These are phyloP conservation scores for Aspergillus jensenii DNA, from an alignment of 2,329 filamentous ascomycete species.

Conservation along the genomic window DNA sequence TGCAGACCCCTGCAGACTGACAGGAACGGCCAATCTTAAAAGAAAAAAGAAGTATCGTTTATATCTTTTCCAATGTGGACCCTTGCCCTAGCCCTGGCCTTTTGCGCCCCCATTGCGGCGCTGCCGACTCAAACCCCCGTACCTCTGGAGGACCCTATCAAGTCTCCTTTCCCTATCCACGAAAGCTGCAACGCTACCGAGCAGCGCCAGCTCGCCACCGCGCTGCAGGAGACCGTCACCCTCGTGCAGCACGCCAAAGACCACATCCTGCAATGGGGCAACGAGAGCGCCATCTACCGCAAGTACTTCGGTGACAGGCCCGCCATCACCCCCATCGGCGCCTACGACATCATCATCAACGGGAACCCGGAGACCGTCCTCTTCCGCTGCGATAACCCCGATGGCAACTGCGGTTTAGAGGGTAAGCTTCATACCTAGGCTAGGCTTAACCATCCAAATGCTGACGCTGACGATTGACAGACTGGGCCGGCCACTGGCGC, in stretches of 20 bases:
- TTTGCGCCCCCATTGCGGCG: conserved; percentile 12
- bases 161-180: conserved; percentile 55
- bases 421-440: conserved; percentile 22
- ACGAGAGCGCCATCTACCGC: conserved; percentile 58
- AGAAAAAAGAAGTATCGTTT: neutral
- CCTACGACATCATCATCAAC: conserved; percentile 60
- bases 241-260: conserved; percentile 63
- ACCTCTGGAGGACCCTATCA: conserved; percentile 10
- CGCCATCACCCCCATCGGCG: conserved; percentile 60
- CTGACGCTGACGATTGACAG: conserved; percentile 35
- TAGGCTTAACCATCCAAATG: conserved; percentile 12
- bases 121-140: conserved; percentile 6
- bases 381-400: conserved; percentile 69
- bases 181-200: conserved; percentile 66
- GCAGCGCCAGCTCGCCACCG: conserved; percentile 54
- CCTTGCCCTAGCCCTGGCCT: conserved; percentile 8
- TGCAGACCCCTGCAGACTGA: conserved; percentile 2
- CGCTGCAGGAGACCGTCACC: conserved; percentile 58
- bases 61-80: neutral
- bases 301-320: conserved; percentile 67
- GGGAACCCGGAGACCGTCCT: conserved; percentile 58
- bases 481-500: conserved; percentile 68
- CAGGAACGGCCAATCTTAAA: neutral
- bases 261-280: conserved; percentile 53
- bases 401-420: conserved; percentile 60